Conservation (phyloP, 371 early-diverging fungal genomes). For the Coemansia sp. region DNA sequence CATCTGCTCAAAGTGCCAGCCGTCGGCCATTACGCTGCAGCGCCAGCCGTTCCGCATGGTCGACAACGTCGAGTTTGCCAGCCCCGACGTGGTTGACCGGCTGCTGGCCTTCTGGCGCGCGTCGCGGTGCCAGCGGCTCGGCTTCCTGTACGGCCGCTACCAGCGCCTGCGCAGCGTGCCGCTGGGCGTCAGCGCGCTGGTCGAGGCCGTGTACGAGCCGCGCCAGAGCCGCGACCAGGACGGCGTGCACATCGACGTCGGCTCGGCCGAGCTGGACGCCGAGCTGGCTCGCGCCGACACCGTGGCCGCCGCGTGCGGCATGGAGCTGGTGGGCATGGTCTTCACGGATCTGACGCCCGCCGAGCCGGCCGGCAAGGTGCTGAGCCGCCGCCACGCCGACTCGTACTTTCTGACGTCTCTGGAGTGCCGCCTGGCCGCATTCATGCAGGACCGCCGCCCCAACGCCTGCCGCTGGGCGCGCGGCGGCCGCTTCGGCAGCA, state of each 20-base stretch:
- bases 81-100: constrained; percentile 77
- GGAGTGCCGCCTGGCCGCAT: constrained; percentile 89
- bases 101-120: constrained; percentile 89
- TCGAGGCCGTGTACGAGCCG: constrained; percentile 95
- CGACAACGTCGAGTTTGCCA: constrained; percentile 99
- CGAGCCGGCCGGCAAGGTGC: constrained; percentile 75
- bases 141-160: constrained; percentile 93
- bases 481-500: constrained; percentile 80
- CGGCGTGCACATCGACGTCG: constrained; percentile 71
- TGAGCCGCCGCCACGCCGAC: constrained; percentile 84
- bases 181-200: constrained; percentile 96
- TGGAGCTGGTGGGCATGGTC: constrained; percentile 88
- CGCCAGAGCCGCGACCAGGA: constrained; percentile 84
- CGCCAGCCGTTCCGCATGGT: constrained; percentile 94
- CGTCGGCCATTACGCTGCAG: constrained; percentile 88
- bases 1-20: constrained; percentile 98
- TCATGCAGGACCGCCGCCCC: constrained; percentile 84
- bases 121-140: constrained; percentile 90
- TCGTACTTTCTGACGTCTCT: constrained; percentile 95
- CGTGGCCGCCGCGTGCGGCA: constrained; percentile 75
- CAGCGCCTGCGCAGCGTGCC: constrained; percentile 92
- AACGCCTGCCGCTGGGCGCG: constrained; percentile 69
- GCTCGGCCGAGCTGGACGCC: constrained; percentile 54
- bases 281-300: constrained; percentile 64
- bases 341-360: constrained; percentile 97